Conservation (phyloP, 2,329 filamentous ascomycete species). For the Stenocarpella maydis region DNA sequence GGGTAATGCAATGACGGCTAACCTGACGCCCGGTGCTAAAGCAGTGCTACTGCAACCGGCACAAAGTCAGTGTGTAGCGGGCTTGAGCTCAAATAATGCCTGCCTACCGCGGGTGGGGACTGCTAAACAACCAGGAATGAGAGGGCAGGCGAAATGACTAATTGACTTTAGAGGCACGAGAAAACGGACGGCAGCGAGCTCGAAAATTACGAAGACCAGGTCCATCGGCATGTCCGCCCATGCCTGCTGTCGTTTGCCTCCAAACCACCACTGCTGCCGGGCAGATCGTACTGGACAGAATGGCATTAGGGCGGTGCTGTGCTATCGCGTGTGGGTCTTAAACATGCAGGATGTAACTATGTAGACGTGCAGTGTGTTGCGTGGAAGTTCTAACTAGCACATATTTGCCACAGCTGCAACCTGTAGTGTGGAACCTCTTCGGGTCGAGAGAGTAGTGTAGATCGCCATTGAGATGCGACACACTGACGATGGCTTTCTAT, state of each 20-base stretch:
- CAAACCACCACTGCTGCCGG: background rate
- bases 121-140: constrained; percentile 2
- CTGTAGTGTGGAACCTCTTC: background rate
- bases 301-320: background rate
- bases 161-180: background rate
- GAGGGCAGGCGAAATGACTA: constrained; percentile 26
- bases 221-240: constrained; percentile 16
- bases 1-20: constrained; percentile 11
- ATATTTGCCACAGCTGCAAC: background rate
- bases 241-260: background rate
- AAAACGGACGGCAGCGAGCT: background rate
- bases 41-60: constrained; percentile 16
- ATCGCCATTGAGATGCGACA: background rate
- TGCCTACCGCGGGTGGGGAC: constrained; percentile 15
- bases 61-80: background rate
- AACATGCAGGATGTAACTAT: background rate
- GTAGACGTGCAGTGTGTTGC: background rate
- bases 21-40: background rate
- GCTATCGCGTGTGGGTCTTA: background rate
- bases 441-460: background rate
- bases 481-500: background rate
- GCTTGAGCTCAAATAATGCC: background rate
- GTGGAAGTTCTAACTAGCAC: background rate
- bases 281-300: constrained; percentile 6
- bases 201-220: background rate